Evolutionary conservation across 495 filamentous ascomycete species (phyloP).

Genomic region (Aspergillus olivimuriae): DNA sequence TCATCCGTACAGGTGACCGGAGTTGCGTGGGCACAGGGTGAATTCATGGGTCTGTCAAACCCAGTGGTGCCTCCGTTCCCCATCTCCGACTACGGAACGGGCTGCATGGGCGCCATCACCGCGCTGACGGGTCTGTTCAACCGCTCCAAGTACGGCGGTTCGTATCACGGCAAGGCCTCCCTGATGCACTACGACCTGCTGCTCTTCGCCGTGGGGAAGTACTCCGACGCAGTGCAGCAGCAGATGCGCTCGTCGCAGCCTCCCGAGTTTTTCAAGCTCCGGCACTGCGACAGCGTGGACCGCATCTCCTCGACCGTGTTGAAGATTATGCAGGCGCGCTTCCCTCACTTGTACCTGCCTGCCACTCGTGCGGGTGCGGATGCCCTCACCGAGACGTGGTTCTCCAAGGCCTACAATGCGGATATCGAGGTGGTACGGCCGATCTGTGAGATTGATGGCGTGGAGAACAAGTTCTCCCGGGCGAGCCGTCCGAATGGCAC

Average conservation of each 20-base stretch:
- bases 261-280: constrained; percentile 54
- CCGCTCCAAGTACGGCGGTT: constrained; percentile 56
- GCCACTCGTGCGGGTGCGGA: constrained; percentile 13
- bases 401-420: constrained; percentile 30
- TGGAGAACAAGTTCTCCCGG: constrained; percentile 34
- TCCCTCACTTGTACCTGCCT: constrained; percentile 31
- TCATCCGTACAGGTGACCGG: constrained; percentile 48
- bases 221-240: constrained; percentile 50
- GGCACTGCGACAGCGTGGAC: constrained; percentile 67
- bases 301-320: constrained; percentile 62
- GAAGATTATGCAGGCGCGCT: constrained; percentile 49
- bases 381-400: constrained; percentile 35
- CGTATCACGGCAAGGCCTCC: constrained; percentile 58
- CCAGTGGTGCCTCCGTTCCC: constrained; percentile 77
- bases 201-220: constrained; percentile 56
- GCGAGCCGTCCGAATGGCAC: constrained; percentile 38
- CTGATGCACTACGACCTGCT: constrained; percentile 65
- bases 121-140: constrained; percentile 57
- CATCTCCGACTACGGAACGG: constrained; percentile 76
- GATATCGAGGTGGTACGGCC: constrained; percentile 38
- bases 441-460: constrained; percentile 30
- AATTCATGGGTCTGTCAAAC: constrained; percentile 62
- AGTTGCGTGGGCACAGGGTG: constrained; percentile 67
- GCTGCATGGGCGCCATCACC: constrained; percentile 58
- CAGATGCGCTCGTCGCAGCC: constrained; percentile 48